Base-by-base conservation (phyloP, 768 basidiomycete species). In the Tricholomella constricta region DNA sequence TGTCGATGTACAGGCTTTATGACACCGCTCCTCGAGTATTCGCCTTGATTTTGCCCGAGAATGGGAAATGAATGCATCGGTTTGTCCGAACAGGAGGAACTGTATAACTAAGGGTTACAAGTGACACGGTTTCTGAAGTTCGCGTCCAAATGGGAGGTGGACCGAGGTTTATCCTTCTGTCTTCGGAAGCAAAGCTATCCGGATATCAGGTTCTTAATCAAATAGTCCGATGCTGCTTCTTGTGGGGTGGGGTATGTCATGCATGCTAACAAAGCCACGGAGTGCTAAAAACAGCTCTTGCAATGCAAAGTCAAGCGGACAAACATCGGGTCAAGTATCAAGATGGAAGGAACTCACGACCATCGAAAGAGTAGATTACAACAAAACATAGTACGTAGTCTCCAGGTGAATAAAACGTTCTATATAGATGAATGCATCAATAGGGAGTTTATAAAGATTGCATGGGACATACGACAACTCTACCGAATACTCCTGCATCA, bases 401-500 rank as follows among this genome's bases (percentile, higher is more conserved):
- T 2, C 26, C 12, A 10, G n/a, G n/a, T 9, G 11, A 42, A 32
- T 42, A 12, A 40, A 25, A 26, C 32, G 12, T 42, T 42, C 20
- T 29, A n/a, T 34, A n/a, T n/a, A n/a, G n/a, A n/a, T n/a, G n/a
- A n/a, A n/a, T 47, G 31, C 17, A 36, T 40, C 20, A 19, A 40
- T 40, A 40, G 38, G 27, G 20, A 14, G 31, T 20, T 29, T n/a
- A 15, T 11, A 19, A 31, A 26, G 1, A 17, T 3, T 5, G 19
- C 26, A 36, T n/a, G 6, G 20, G 6, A 11, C 23, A 36, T 49
- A 31, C 17, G 20, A 27, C 6, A 32, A 22, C 25, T 14, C 22
- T 11, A 14, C 17, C 35, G 4, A 50, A 51, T 42, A 23, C 32
- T 40, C 26, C 49, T 25, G n/a, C 14, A 46, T 62, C 68, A 93